Evolutionary conservation across 2,329 filamentous ascomycete genomes (phyloP).

Genomic region (Colletotrichum sp.): DNA sequence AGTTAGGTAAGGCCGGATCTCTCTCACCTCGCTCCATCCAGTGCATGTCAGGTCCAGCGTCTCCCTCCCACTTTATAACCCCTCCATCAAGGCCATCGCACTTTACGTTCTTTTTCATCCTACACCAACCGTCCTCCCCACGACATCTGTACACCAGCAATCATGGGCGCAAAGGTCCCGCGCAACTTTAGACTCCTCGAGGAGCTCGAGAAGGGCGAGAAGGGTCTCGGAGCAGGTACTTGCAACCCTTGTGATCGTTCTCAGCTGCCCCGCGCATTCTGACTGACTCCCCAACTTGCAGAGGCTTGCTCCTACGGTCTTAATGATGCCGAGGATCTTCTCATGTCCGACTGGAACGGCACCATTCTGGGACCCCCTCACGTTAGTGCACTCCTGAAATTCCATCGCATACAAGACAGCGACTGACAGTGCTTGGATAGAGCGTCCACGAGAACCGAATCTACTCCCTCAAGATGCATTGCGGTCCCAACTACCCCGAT

Average conservation of each 20-base stretch:
- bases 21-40: background rate
- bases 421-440: constrained; percentile 45
- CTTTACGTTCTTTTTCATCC: background rate
- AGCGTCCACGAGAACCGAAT: constrained; percentile 98
- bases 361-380: constrained; percentile 97
- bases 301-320: constrained; percentile 98
- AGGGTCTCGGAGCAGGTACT: constrained; percentile 88
- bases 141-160: constrained; percentile 2
- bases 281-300: constrained; percentile 37
- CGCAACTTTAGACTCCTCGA: constrained; percentile 96
- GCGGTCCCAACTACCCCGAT: constrained; percentile 88
- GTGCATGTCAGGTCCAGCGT: background rate
- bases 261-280: background rate
- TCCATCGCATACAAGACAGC: background rate
- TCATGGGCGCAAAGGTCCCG: constrained; percentile 69
- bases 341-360: constrained; percentile 99
- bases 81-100: constrained; percentile 10
- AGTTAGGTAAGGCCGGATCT: constrained; percentile 10
- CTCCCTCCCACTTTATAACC: constrained; percentile 6
- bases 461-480: constrained; percentile 97
- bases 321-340: constrained; percentile 89
- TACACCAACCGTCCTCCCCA: background rate
- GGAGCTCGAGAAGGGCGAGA: constrained; percentile 98
- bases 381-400: constrained; percentile 58
- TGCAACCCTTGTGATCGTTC: constrained; percentile 23